Evolutionary conservation across 768 basidiomycete species (phyloP), one percentile per base, ranked within the genome.

Genomic region (Naematelia encephala): DNA sequence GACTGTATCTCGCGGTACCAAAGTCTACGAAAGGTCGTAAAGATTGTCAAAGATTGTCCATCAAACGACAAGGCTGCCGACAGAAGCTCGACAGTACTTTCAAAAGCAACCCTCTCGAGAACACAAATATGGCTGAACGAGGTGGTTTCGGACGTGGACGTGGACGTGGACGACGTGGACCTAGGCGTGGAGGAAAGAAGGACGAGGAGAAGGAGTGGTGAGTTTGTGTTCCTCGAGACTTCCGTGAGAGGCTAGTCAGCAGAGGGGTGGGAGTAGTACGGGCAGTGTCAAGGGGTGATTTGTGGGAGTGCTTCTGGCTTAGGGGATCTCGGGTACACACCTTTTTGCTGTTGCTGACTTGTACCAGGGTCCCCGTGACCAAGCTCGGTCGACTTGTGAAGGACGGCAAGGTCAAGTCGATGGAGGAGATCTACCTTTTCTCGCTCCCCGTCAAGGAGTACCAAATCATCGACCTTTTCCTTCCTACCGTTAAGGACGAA

Each of bases 371-470:
- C 62, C 94, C 96, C 71, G 93, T 97, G 80, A 98, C 96, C 79
- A 99, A 98, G 80, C 89, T 99, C 69, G 96, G 96, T 62, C 93
- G 96, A 80, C 86, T 99, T 75, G 93, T 97, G 46, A 97, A 96
- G 82, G 96, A 98, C 73, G 94, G 94, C 70, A 98, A 98, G 82
- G 97, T 99, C 83, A 97, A 94, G 82, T 96, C 92, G 49, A 93
- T 99, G 85, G 96, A 99, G 79, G 96, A 99, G 79, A 97, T 98
- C 80, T 99, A 98, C 82, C 92, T 99, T 77, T 99, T 98, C 87
- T 99, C 96, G 25, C 88, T 99, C 65, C 93, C 94, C 61, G 89
- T 99, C 80, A 99, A 98, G 82, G 96, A 99, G 81, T 98, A 82
- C 84, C 96, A 99, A 81, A 96, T 99, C 80, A 88, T 99, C 84